phyloP scores from a whole-genome alignment of 305 asterid genomes.

The Fraxinus latifolia region DNA sequence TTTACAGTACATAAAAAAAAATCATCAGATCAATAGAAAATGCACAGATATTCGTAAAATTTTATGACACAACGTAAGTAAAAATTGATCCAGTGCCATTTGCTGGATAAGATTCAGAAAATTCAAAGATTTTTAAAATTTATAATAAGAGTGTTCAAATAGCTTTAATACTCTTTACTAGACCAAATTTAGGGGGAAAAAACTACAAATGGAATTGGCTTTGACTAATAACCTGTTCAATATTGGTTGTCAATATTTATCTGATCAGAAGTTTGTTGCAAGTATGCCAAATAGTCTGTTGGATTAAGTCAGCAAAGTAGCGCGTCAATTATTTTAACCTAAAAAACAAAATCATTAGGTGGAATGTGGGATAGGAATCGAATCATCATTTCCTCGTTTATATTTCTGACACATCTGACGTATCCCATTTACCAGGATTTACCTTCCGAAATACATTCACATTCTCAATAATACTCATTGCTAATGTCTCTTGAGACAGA shows the following conservation, averaged over 20 bases:
- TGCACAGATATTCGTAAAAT: neutral
- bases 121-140: too few species aligned
- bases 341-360: neutral
- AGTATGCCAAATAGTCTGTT: neutral
- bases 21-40: neutral
- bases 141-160: too few species aligned
- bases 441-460: neutral
- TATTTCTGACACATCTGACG: neutral
- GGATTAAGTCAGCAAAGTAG: neutral
- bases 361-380: neutral
- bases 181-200: too few species aligned
- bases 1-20: neutral
- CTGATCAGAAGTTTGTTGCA: neutral
- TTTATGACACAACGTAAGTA: neutral
- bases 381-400: neutral
- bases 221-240: too few species aligned
- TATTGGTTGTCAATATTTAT: too few species aligned
- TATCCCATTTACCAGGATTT: neutral
- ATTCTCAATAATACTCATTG: neutral
- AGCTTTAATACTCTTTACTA: too few species aligned
- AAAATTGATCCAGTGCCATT: too few species aligned
- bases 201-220: too few species aligned
- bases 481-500: neutral
- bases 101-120: too few species aligned
- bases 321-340: neutral